Conservation (phyloP, 208 protist genomes). For the Kentomonas sorsogonicus region DNA sequence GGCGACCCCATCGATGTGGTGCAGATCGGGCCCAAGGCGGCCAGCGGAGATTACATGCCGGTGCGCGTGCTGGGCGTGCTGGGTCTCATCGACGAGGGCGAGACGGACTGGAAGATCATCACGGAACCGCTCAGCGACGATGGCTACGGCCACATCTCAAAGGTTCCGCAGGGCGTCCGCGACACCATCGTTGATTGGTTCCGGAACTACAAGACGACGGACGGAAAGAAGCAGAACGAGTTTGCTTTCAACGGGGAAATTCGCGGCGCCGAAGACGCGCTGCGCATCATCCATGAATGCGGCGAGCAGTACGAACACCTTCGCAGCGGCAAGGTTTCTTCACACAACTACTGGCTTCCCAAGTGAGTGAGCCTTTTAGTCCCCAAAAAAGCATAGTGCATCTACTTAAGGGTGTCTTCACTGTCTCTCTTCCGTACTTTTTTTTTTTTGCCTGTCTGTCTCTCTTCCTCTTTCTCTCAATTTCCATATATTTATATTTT, state of each 20-base stretch:
- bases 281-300: constrained; percentile 52
- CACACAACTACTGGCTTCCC: constrained; percentile 74
- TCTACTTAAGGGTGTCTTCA: no score
- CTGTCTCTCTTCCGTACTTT: no score
- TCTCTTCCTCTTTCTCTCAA: constrained; percentile 8
- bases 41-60: constrained; percentile 34
- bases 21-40: constrained; percentile 41
- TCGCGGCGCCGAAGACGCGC: constrained; percentile 41
- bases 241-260: constrained; percentile 75
- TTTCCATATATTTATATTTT: not conserved
- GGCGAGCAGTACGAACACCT: constrained; percentile 58
- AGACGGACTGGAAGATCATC: constrained; percentile 93
- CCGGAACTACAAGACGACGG: constrained; percentile 89
- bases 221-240: constrained; percentile 87
- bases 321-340: constrained; percentile 19
- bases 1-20: constrained; percentile 90
- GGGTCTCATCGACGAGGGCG: constrained; percentile 87
- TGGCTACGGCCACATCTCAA: constrained; percentile 33
- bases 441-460: constrained; percentile 1
- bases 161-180: constrained; percentile 49
- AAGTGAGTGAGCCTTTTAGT: no score
- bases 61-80: constrained; percentile 85
- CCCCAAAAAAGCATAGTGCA: no score
- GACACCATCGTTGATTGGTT: constrained; percentile 81
- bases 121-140: constrained; percentile 30